These are phyloP conservation scores for Botrytis squamosa DNA, from an alignment of 2,329 filamentous ascomycete species.

Conservation along the genomic window DNA sequence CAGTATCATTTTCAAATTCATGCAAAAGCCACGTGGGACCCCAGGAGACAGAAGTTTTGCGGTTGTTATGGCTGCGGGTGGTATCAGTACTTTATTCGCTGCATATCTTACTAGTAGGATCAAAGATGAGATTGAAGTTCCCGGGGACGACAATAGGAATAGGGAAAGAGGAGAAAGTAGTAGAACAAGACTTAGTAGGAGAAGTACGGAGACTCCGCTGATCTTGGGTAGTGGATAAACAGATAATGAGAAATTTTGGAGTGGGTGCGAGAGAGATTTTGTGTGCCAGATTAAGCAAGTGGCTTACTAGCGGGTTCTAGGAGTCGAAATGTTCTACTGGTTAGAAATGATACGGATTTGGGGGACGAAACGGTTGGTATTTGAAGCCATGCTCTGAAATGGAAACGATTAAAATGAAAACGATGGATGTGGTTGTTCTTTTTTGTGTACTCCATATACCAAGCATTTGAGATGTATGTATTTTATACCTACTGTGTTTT, in stretches of 20 bases:
- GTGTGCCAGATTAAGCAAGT: neutral
- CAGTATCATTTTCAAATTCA: slow-evolving; percentile 76
- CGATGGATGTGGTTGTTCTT: neutral
- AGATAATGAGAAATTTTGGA: neutral
- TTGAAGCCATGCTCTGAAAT: neutral
- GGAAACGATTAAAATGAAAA: neutral
- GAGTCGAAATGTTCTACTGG: neutral
- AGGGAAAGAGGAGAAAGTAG: neutral
- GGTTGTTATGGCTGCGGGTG: slow-evolving; percentile 82
- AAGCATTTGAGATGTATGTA: neutral
- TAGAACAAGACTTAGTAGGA: neutral
- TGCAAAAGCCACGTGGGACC: slow-evolving; percentile 83
- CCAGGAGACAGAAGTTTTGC: slow-evolving; percentile 85
- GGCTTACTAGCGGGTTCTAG: too few species aligned
- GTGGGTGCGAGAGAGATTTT: neutral
- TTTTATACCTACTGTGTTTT: neutral
- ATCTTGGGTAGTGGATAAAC: slow-evolving; percentile 3
- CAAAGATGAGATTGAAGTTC: slow-evolving; percentile 37
- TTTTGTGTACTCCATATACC: slow-evolving; percentile 4
- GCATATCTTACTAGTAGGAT: slow-evolving; percentile 57
- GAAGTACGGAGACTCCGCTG: slow-evolving; percentile 10
- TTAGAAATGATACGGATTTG: neutral
- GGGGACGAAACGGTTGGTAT: neutral
- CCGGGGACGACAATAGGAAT: slow-evolving; percentile 16
- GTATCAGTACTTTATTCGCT: slow-evolving; percentile 72